Conservation (phyloP, 208 protist species). For the Acanthamoeba culbertsoni region DNA sequence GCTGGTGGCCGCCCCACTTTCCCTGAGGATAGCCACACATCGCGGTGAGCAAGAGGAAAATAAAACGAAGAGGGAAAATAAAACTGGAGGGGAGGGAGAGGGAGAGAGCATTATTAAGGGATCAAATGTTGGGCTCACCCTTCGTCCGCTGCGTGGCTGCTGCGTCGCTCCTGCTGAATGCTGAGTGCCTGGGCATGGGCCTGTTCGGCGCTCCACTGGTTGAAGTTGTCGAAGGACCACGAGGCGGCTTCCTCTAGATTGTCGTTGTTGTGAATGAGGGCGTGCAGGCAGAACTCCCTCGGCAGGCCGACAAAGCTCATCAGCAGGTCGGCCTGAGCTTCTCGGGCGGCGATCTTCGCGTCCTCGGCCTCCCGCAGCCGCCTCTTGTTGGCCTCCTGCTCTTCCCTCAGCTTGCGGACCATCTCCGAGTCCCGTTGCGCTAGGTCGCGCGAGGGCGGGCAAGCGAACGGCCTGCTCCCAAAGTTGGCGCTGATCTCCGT, state of each 20-base stretch:
- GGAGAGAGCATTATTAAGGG: background rate
- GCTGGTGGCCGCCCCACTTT: too few relatives aligned
- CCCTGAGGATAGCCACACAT: too few relatives aligned
- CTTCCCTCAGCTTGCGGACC: constrained; percentile 8
- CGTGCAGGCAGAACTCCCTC: constrained; percentile 36
- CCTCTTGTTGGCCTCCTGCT: background rate
- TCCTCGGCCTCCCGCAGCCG: background rate
- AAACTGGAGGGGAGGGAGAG: background rate
- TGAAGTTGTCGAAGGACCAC: constrained; percentile 49
- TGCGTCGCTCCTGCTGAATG: constrained; percentile 47
- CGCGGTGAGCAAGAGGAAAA: background rate
- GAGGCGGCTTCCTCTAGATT: constrained; percentile 31
- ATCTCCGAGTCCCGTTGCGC: constrained; percentile 27
- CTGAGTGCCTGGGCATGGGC: background rate
- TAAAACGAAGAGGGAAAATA: background rate
- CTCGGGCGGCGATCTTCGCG: background rate
- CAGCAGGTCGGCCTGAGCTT: constrained; percentile 20
- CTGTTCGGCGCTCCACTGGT: constrained; percentile 29
- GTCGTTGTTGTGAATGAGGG: constrained; percentile 47
- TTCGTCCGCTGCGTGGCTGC: background rate
- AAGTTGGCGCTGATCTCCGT: constrained; percentile 43
- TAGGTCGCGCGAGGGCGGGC: background rate
- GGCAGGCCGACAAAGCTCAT: constrained; percentile 53
- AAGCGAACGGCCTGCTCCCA: background rate
- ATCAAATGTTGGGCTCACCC: background rate